These are phyloP conservation scores for Penicillium sp. DNA, from an alignment of 2,329 filamentous ascomycete genomes.

Conservation along the genomic window DNA sequence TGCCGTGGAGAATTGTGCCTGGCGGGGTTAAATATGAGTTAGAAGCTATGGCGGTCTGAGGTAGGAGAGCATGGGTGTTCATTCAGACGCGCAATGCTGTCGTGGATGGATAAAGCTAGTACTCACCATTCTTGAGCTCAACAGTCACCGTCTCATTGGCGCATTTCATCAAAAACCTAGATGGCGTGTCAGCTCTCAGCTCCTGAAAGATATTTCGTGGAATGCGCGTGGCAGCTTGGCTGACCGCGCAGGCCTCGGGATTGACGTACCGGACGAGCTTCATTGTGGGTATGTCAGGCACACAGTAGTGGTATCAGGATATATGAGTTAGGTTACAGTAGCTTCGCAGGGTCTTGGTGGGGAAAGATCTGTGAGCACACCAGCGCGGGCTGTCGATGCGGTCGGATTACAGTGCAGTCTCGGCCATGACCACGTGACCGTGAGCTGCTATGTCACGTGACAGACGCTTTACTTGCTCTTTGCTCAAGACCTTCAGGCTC, in stretches of 20 bases:
- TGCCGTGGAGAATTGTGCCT: slow-evolving; percentile 96
- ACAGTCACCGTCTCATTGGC: slow-evolving; percentile 98
- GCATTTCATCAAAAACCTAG: slow-evolving; percentile 98
- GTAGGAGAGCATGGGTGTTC: neutral
- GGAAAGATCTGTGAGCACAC: slow-evolving; percentile 6
- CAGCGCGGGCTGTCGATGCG: slow-evolving; percentile 17
- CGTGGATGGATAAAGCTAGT: neutral
- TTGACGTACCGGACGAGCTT: slow-evolving; percentile 88
- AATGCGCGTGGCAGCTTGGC: slow-evolving; percentile 12
- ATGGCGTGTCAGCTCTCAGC: slow-evolving; percentile 18
- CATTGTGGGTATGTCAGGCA: slow-evolving; percentile 61
- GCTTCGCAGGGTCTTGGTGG: slow-evolving; percentile 9
- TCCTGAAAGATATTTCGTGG: slow-evolving; percentile 13
- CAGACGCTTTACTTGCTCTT: neutral
- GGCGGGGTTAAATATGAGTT: slow-evolving; percentile 4
- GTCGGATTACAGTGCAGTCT: slow-evolving; percentile 23
- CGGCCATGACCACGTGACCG: slow-evolving; percentile 13
- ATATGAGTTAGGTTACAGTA: neutral
- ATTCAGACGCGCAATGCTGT: neutral
- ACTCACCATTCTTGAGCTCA: slow-evolving; percentile 92
- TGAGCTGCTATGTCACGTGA: neutral
- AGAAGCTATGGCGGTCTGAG: neutral
- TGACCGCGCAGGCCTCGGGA: neutral
- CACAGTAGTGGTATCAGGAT: neutral
- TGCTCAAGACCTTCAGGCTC: neutral